Conservation (phyloP, 768 basidiomycete species). For the Phanerodontia chrysosporium region DNA sequence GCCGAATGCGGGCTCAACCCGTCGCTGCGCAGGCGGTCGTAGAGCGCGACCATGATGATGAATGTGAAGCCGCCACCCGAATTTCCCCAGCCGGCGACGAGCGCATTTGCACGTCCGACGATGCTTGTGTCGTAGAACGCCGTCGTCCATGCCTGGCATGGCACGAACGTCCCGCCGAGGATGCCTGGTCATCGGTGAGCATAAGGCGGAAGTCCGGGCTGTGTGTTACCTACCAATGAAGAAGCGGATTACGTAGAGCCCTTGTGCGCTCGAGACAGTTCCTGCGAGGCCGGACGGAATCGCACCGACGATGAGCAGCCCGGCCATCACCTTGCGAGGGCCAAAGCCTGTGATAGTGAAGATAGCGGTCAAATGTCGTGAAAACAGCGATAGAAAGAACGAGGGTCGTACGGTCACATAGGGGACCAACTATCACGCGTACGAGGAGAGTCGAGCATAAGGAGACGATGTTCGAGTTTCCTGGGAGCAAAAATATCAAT, state of each 20-base stretch:
- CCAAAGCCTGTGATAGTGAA: slow-evolving; percentile 31
- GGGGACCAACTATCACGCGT: slow-evolving; percentile 44
- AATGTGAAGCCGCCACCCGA: slow-evolving; percentile 46
- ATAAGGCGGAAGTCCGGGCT: background rate
- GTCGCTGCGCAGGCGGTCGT: slow-evolving; percentile 32
- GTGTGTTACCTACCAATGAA: slow-evolving; percentile 39
- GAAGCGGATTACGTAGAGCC: slow-evolving; percentile 46
- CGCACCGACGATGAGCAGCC: slow-evolving; percentile 46
- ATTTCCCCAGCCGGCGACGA: slow-evolving; percentile 56
- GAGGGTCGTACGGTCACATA: slow-evolving; percentile 37
- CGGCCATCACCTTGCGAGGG: slow-evolving; percentile 53
- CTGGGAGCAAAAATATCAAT: slow-evolving; percentile 20
- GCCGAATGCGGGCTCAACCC: slow-evolving; percentile 39
- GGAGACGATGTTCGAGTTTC: slow-evolving; percentile 47
- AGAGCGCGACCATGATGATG: slow-evolving; percentile 52
- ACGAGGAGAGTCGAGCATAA: slow-evolving; percentile 45
- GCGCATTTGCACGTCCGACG: slow-evolving; percentile 47
- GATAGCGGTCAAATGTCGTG: background rate
- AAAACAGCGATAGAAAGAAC: background rate
- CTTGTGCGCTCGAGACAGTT: slow-evolving; percentile 35
- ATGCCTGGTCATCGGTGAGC: slow-evolving; percentile 26
- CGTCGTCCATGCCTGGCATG: slow-evolving; percentile 60
- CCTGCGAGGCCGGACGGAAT: slow-evolving; percentile 59
- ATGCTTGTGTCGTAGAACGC: slow-evolving; percentile 51
- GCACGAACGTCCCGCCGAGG: slow-evolving; percentile 56